phyloP scores from a whole-genome alignment of 75 land plant species.

The Cupressus sempervirens region DNA sequence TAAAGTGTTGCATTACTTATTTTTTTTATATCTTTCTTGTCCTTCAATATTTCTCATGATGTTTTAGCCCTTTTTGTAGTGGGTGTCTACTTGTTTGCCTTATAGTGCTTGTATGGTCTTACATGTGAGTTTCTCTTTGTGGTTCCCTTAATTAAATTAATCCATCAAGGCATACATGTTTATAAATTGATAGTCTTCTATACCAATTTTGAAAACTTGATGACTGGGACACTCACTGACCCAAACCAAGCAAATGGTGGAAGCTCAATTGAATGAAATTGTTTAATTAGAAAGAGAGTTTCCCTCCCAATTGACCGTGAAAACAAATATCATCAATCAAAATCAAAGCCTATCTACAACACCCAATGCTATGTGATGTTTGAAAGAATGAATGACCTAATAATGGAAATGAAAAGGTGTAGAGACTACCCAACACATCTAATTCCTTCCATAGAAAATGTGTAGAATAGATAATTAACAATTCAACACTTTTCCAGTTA shows the following conservation, averaged over 20 bases:
- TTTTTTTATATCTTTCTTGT: neutral
- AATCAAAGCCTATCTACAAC: neutral
- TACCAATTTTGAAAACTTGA: neutral
- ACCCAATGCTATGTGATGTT: neutral
- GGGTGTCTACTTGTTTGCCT: neutral
- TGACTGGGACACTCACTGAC: too few species aligned
- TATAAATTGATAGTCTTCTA: neutral
- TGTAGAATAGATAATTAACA: neutral
- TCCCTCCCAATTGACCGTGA: neutral
- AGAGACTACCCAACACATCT: neutral
- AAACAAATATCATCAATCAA: neutral
- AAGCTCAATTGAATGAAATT: neutral
- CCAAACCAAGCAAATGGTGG: neutral
- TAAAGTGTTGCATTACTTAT: neutral
- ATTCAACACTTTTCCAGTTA: neutral
- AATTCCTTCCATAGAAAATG: neutral
- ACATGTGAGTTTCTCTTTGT: neutral
- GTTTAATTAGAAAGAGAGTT: neutral
- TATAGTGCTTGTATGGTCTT: neutral
- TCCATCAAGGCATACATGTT: neutral
- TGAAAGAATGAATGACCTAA: neutral
- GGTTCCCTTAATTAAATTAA: neutral
- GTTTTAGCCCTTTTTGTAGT: neutral
- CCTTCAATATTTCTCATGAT: neutral
- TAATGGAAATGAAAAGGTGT: neutral